Evolutionary conservation across 192 early-diverging fungal species (phyloP).

Genomic region (Coemansia sp.): DNA sequence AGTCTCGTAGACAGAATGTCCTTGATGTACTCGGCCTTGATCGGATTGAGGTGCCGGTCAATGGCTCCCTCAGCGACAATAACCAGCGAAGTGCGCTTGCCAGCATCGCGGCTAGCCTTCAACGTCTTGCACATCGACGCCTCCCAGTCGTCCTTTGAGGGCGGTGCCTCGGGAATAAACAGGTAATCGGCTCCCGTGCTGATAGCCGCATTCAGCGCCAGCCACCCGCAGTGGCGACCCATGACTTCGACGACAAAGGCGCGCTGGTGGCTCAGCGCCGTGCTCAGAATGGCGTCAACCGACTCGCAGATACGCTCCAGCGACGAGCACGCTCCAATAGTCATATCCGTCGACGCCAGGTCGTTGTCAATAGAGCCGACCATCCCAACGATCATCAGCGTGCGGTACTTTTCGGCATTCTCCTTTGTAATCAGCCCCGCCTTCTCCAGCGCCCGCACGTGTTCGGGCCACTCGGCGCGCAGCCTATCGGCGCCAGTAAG

Average conservation of each 20-base stretch:
- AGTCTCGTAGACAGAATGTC: constrained; percentile 76
- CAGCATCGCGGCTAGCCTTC: constrained; percentile 66
- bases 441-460: constrained; percentile 72
- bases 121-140: constrained; percentile 81
- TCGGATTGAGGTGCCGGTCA: constrained; percentile 81
- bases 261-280: constrained; percentile 90
- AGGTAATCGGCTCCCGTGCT: constrained; percentile 92
- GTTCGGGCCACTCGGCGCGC: constrained; percentile 85
- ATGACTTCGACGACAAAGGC: constrained; percentile 99
- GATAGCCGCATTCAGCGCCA: constrained; percentile 83
- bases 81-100: constrained; percentile 90
- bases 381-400: constrained; percentile 92
- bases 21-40: constrained; percentile 81
- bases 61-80: constrained; percentile 97
- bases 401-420: constrained; percentile 59
- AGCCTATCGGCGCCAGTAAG: constrained; percentile 93
- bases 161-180: constrained; percentile 94
- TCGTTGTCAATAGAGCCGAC: constrained; percentile 99
- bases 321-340: constrained; percentile 91
- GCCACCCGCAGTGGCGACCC: constrained; percentile 98
- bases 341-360: constrained; percentile 84
- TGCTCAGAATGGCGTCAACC: constrained; percentile 88
- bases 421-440: constrained; percentile 58
- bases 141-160: constrained; percentile 84
- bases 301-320: constrained; percentile 95